Conservation (phyloP, 75 land plant species). For the Sequoiadendron giganteum region DNA sequence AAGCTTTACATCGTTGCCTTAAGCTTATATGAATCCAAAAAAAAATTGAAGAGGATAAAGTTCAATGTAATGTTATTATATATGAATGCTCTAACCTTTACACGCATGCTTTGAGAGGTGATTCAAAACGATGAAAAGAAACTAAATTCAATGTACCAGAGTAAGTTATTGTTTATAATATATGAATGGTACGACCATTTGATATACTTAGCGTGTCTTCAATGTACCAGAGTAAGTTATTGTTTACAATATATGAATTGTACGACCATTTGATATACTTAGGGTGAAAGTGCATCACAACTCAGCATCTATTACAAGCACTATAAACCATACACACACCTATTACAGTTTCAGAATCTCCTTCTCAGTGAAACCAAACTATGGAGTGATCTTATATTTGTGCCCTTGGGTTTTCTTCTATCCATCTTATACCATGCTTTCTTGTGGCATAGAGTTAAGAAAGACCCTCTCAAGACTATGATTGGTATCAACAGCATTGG, state of each 20-base stretch:
- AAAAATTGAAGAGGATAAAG: too few relatives aligned
- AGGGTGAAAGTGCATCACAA: neutral
- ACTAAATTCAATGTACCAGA: neutral
- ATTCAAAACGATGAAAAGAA: neutral
- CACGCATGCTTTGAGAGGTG: too few relatives aligned
- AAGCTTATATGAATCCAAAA: too few relatives aligned
- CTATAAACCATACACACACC: neutral
- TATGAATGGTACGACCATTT: neutral
- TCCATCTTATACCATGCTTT: constrained; percentile 51
- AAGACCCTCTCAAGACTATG: constrained; percentile 48
- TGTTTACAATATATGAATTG: too few relatives aligned
- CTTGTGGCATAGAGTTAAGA: constrained; percentile 51
- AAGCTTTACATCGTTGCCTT: too few relatives aligned
- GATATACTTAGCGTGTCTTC: too few relatives aligned
- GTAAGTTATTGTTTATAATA: neutral
- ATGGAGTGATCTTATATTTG: constrained; percentile 73
- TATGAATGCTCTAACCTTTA: too few relatives aligned
- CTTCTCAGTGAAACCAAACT: neutral
- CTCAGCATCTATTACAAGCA: neutral
- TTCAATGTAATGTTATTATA: too few relatives aligned
- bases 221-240: too few relatives aligned
- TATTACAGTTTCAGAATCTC: neutral
- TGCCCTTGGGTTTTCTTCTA: constrained; percentile 47
- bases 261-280: too few relatives aligned
- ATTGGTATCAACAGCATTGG: constrained; percentile 64